A percentile compares a stretch with the other conserved stretches of the same genome.
Evolutionary conservation across 495 filamentous ascomycete species (phyloP).

Genomic region (Neurospora pannonica): DNA sequence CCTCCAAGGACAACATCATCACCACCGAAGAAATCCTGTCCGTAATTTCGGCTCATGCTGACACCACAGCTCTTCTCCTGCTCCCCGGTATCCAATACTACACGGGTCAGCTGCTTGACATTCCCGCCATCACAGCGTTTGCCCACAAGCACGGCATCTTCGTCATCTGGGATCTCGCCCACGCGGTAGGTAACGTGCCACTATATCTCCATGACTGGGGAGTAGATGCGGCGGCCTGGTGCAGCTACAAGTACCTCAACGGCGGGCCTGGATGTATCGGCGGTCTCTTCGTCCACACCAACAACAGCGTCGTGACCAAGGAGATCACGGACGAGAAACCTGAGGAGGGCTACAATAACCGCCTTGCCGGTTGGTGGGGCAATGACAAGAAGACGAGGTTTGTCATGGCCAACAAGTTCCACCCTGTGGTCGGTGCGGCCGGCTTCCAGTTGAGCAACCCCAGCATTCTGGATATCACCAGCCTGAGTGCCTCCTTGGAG

Average conservation of each 20-base stretch:
- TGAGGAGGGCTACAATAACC: constrained; percentile 36
- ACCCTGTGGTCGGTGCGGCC: constrained; percentile 58
- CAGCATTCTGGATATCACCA: constrained; percentile 54
- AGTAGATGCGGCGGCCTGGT: constrained; percentile 96
- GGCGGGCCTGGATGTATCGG: constrained; percentile 81
- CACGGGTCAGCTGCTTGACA: constrained; percentile 85
- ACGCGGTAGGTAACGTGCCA: constrained; percentile 86
- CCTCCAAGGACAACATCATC: constrained; percentile 43
- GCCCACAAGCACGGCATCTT: constrained; percentile 68
- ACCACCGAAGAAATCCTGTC: constrained; percentile 65
- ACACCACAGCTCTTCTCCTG: constrained; percentile 67
- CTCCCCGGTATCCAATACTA: constrained; percentile 93
- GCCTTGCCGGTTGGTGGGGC: constrained; percentile 88
- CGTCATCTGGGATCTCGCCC: constrained; percentile 91
- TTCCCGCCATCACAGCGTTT: constrained; percentile 70
- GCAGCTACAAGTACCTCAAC: constrained; percentile 95
- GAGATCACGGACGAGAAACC: constrained; percentile 22
- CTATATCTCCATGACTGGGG: constrained; percentile 82
- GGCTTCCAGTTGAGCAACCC: constrained; percentile 67
- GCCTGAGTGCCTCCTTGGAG: constrained; percentile 66
- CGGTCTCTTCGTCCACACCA: constrained; percentile 78
- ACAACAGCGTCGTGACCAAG: constrained; percentile 49
- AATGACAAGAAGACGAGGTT: constrained; percentile 69
- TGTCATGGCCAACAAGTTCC: constrained; percentile 68
- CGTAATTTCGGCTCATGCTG: constrained; percentile 67